A percentile compares a stretch with the other conserved stretches of the same genome.
Conservation (phyloP, 129 eudicot species). For the Ambrosia trifida region DNA sequence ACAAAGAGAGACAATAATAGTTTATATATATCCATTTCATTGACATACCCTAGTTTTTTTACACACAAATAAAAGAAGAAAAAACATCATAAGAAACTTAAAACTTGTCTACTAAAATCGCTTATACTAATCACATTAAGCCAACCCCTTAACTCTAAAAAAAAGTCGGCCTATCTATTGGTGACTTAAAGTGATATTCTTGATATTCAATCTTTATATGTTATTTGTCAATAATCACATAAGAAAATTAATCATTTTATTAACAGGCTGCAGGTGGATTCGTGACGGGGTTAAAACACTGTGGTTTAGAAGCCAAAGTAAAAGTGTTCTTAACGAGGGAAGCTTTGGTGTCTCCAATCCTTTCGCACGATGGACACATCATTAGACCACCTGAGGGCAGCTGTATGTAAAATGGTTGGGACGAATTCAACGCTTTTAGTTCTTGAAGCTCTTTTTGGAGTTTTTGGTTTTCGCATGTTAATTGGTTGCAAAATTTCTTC, state of each 20-base stretch:
- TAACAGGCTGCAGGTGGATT: conserved; percentile 70
- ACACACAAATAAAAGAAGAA: conserved; percentile 1
- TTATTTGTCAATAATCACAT: conserved; percentile 12
- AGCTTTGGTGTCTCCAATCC: conserved; percentile 49
- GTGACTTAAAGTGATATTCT: conserved; percentile 19
- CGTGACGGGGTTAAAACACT: conserved; percentile 55
- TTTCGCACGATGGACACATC: conserved; percentile 90
- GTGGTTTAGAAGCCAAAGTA: conserved; percentile 47
- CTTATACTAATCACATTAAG: conserved; percentile 26
- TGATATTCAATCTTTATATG: conserved; percentile 32
- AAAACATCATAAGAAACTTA: not conserved
- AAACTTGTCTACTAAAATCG: conserved; percentile 27
- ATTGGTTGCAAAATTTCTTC: conserved; percentile 75
- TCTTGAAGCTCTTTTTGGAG: conserved; percentile 87
- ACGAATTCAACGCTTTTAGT: conserved; percentile 60
- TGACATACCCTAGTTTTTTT: not conserved
- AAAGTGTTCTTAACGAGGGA: conserved; percentile 34
- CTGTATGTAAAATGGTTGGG: conserved; percentile 78
- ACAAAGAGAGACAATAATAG: too few species aligned
- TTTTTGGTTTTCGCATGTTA: conserved; percentile 75
- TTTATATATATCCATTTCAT: conserved; percentile 11
- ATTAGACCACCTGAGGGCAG: conserved; percentile 84
- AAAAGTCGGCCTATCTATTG: conserved; percentile 46
- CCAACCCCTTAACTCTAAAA: conserved; percentile 45
- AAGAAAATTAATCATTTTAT: not conserved